phyloP scores from a whole-genome alignment of 352 stramenopile genomes.

The Globisporangium polare region DNA sequence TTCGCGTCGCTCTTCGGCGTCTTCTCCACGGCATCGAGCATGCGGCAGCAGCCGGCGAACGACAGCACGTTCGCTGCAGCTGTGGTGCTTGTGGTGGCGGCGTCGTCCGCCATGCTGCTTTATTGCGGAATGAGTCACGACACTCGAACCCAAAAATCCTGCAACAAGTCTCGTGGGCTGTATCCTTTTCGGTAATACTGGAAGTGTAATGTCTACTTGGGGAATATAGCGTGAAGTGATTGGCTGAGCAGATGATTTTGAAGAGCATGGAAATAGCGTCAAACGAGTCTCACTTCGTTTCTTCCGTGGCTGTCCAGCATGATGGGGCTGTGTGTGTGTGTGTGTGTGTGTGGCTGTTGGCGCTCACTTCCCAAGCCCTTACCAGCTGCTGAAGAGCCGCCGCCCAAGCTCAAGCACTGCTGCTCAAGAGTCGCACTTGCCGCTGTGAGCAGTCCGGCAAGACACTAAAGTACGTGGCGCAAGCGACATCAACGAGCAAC shows the following conservation, averaged over 20 bases:
- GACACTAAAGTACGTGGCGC: background rate
- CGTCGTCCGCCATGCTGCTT: background rate
- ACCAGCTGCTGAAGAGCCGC: background rate
- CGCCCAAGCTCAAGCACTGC: background rate
- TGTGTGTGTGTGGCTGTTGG: background rate
- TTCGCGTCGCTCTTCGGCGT: conserved; percentile 75
- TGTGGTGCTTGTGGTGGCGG: background rate
- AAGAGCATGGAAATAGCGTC: background rate
- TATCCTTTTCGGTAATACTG: too few species aligned
- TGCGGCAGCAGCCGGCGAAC: conserved; percentile 68
- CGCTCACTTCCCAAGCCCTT: background rate
- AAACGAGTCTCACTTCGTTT: background rate
- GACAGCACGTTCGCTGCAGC: conserved; percentile 28
- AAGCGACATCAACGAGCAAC: background rate
- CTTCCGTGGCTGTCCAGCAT: background rate
- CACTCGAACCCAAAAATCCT: conserved; percentile 6
- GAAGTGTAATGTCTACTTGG: too few species aligned
- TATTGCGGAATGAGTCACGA: background rate
- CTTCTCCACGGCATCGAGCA: conserved; percentile 65
- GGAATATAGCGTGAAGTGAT: background rate
- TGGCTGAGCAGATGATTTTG: background rate
- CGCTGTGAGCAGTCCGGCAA: background rate
- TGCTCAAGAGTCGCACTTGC: background rate
- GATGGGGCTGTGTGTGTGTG: background rate
- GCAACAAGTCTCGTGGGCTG: too few species aligned